Conservation (phyloP, 176 grass and related monocot species). For the Urochloa ruziziensis region DNA sequence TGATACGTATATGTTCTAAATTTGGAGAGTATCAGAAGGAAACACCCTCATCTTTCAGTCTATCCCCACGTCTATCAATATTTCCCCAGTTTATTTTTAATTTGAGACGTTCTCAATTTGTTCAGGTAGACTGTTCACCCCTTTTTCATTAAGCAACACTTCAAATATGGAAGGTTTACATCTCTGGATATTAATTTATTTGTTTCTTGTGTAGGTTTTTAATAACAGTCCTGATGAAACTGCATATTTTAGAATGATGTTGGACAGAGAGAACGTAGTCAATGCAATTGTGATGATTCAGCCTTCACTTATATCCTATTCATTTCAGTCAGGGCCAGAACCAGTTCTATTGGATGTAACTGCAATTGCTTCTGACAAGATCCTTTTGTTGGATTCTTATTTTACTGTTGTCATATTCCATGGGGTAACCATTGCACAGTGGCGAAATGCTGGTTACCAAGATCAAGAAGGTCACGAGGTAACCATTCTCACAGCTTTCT, state of each 20-base stretch:
- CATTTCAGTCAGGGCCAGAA: conserved; percentile 63
- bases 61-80: conserved; percentile 89
- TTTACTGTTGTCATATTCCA: conserved; percentile 84
- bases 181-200: conserved; percentile 15
- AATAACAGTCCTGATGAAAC: conserved; percentile 90
- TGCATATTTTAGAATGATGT: conserved; percentile 83
- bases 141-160: background rate
- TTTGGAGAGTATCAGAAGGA: conserved; percentile 97
- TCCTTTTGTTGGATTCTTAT: conserved; percentile 85
- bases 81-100: conserved; percentile 97
- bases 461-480: conserved; percentile 81
- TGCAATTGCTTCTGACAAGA: conserved; percentile 69
- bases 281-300: conserved; percentile 91
- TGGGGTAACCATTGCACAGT: conserved; percentile 71
- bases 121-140: conserved; percentile 55
- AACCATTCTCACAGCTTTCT: conserved; percentile 7
- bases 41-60: conserved; percentile 77
- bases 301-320: conserved; percentile 84
- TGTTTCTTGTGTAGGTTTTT: conserved; percentile 58
- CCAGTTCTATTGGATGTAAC: conserved; percentile 75
- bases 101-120: conserved; percentile 89
- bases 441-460: conserved; percentile 87
- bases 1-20: conserved; percentile 86
- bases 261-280: conserved; percentile 61
- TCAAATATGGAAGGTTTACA: background rate